Evolutionary conservation across 345 rosid species (phyloP).

Genomic region (Noccaea bulbosa): DNA sequence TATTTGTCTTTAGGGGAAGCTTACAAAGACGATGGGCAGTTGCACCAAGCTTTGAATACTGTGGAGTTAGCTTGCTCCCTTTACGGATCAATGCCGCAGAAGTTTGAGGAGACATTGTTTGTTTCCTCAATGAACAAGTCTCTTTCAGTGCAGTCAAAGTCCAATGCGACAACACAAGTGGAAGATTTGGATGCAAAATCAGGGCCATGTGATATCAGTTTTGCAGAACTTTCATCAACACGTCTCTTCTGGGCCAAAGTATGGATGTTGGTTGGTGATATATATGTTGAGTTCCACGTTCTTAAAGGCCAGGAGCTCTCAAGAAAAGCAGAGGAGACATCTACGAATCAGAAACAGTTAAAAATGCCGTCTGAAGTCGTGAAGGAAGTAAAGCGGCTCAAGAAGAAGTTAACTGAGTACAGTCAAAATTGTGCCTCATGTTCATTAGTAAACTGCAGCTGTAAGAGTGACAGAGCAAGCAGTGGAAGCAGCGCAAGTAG

Average conservation of each 20-base stretch:
- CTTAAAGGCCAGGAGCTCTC: conserved; percentile 61
- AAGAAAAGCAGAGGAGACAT: conserved; percentile 46
- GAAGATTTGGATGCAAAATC: conserved; percentile 45
- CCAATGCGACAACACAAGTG: conserved; percentile 38
- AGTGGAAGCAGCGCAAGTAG: conserved; percentile 95
- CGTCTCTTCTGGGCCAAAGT: conserved; percentile 90
- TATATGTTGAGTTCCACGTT: conserved; percentile 74
- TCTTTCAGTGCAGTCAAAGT: conserved; percentile 42
- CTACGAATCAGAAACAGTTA: conserved; percentile 57
- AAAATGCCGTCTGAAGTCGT: conserved; percentile 82
- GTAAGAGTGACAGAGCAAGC: conserved; percentile 90
- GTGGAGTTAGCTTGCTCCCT: conserved; percentile 81
- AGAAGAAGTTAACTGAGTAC: conserved; percentile 65
- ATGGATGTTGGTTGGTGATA: conserved; percentile 91
- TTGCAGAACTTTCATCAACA: conserved; percentile 61
- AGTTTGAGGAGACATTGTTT: conserved; percentile 66
- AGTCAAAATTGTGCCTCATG: conserved; percentile 75
- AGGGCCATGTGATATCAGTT: conserved; percentile 37
- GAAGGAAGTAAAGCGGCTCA: conserved; percentile 86
- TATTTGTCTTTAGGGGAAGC: conserved; percentile 89
- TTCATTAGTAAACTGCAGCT: conserved; percentile 90
- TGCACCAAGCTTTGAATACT: conserved; percentile 79
- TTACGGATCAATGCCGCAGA: conserved; percentile 95
- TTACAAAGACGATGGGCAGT: conserved; percentile 77
- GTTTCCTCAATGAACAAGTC: conserved; percentile 67